Evolutionary conservation across 768 basidiomycete genomes (phyloP).

Genomic region (Agaricus blazei): DNA sequence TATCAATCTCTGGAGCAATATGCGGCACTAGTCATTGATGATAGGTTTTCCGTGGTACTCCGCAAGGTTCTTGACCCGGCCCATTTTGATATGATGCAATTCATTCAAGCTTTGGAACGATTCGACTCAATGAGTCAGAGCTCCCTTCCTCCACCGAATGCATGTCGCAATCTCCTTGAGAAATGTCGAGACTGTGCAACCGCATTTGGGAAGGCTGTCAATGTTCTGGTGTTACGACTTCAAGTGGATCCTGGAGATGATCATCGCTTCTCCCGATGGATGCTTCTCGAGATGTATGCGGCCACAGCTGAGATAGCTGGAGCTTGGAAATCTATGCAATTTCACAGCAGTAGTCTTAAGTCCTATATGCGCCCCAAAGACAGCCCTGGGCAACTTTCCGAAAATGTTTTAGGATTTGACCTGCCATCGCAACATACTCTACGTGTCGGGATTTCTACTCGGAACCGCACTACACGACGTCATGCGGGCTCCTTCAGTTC

Average conservation of each 20-base stretch:
- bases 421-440: conserved; percentile 15
- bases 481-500: conserved; percentile 95
- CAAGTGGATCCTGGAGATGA: conserved; percentile 73
- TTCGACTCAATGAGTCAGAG: conserved; percentile 81
- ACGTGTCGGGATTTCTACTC: conserved; percentile 15
- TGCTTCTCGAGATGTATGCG: conserved; percentile 84
- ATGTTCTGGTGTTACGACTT: conserved; percentile 76
- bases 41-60: conserved; percentile 75
- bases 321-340: conserved; percentile 77
- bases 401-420: conserved; percentile 14
- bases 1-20: conserved; percentile 88
- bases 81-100: conserved; percentile 69
- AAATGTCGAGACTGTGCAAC: conserved; percentile 80
- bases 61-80: conserved; percentile 85
- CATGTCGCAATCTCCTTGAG: conserved; percentile 78
- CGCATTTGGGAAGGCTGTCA: conserved; percentile 84
- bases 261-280: conserved; percentile 81
- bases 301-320: conserved; percentile 82
- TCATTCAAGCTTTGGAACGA: conserved; percentile 85
- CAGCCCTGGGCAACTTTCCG: conserved; percentile 15
- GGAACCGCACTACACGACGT: conserved; percentile 58
- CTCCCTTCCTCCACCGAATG: conserved; percentile 57
- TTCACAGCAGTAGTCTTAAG: conserved; percentile 65
- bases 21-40: conserved; percentile 75
- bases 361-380: conserved; percentile 45